Percentiles rank a stretch among this genome's conserved stretches.
Evolutionary conservation across 148 eudicot species (phyloP).

Genomic region (Cornus controversa): DNA sequence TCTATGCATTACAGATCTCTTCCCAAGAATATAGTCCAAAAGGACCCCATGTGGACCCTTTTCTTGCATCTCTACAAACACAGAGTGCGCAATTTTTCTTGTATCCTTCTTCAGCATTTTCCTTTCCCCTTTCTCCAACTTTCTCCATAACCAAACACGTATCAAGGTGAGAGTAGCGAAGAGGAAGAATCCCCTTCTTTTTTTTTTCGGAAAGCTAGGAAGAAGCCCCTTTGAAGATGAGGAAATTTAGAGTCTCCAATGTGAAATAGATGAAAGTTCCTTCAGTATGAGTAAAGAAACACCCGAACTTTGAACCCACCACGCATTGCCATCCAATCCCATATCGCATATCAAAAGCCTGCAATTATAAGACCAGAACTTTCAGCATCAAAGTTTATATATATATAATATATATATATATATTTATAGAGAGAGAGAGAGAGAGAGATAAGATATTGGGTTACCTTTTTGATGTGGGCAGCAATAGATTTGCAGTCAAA

Average conservation of each 20-base stretch:
- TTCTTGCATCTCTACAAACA: too few species aligned
- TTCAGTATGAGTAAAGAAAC: slow-evolving; percentile 85
- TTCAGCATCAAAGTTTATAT: neutral
- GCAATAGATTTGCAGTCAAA: slow-evolving; percentile 76
- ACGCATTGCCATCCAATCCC: slow-evolving; percentile 99
- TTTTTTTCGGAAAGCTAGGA: too few species aligned
- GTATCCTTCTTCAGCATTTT: neutral
- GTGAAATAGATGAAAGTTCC: slow-evolving; percentile 95
- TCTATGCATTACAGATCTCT: neutral
- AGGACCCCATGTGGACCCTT: neutral
- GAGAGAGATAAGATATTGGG: neutral
- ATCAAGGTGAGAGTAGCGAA: neutral
- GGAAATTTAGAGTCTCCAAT: slow-evolving; percentile 84
- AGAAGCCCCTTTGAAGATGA: slow-evolving; percentile 90
- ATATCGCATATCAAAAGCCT: slow-evolving; percentile 86
- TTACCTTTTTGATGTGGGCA: slow-evolving; percentile 90
- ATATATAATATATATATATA: neutral
- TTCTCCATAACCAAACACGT: neutral
- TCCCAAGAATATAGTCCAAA: neutral
- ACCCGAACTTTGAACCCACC: slow-evolving; percentile 93
- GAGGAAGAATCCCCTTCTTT: slow-evolving; percentile 68
- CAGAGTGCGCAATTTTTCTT: neutral
- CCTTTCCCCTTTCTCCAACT: neutral
- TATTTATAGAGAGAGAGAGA: too few species aligned
- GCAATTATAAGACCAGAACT: neutral